A percentile compares a stretch with the other conserved stretches of the same genome.
These are phyloP conservation scores for Penicillium sp. DNA, from an alignment of 2,329 filamentous ascomycete genomes.

Conservation along the genomic window DNA sequence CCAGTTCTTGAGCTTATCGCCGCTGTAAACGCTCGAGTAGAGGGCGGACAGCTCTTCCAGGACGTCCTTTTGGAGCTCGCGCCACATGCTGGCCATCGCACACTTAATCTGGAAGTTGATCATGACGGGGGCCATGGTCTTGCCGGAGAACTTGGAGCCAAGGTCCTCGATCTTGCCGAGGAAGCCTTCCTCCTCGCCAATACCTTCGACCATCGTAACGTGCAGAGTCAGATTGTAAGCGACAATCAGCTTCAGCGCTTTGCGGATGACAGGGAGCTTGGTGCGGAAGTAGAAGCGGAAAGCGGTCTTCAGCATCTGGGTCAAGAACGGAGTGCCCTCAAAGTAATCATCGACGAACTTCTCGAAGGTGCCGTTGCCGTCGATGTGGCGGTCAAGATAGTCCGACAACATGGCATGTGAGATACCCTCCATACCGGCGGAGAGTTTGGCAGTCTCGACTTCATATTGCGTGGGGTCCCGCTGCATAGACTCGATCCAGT, in stretches of 20 bases:
- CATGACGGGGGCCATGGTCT: conserved; percentile 93
- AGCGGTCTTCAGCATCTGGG: conserved; percentile 92
- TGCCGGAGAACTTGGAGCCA: conserved; percentile 83
- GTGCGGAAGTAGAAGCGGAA: conserved; percentile 91
- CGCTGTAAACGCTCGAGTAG: conserved; percentile 97
- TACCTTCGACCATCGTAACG: conserved; percentile 90
- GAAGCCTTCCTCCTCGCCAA: conserved; percentile 75
- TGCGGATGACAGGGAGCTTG: conserved; percentile 85
- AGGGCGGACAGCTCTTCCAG: conserved; percentile 88
- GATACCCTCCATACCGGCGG: conserved; percentile 86
- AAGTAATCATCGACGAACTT: conserved; percentile 95
- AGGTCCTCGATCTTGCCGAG: conserved; percentile 84
- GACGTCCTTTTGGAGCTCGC: conserved; percentile 93
- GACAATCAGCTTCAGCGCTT: conserved; percentile 90
- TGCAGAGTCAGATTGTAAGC: conserved; percentile 95
- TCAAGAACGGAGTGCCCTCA: conserved; percentile 91
- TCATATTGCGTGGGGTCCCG: conserved; percentile 79
- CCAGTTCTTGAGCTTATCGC: conserved; percentile 98
- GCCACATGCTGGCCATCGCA: conserved; percentile 96
- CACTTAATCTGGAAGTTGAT: conserved; percentile 99
- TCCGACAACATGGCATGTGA: conserved; percentile 79
- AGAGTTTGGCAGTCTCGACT: conserved; percentile 82
- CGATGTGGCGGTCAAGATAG: conserved; percentile 93
- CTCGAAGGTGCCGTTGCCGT: conserved; percentile 85
- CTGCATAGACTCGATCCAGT: conserved; percentile 85